phyloP scores from a whole-genome alignment of 2,329 filamentous ascomycete species.

The Rutstroemia sp. region DNA sequence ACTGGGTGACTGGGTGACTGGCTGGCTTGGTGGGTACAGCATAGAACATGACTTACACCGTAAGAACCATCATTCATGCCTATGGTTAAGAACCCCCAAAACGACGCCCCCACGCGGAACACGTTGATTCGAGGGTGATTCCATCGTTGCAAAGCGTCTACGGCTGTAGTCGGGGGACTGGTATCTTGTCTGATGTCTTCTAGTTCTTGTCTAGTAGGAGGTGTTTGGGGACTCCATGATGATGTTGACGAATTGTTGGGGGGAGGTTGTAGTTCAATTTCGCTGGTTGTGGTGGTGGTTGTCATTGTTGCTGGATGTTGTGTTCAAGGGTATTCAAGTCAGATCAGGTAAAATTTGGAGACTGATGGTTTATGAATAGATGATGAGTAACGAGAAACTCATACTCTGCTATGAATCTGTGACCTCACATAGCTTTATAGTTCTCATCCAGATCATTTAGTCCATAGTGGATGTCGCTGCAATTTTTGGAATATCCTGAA shows the following conservation, averaged over 20 bases:
- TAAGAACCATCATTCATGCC: constrained; percentile 14
- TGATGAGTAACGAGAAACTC: too few species aligned
- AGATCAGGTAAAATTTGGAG: too few species aligned
- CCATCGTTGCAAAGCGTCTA: constrained; percentile 48
- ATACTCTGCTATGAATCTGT: too few species aligned
- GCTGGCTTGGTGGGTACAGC: neutral
- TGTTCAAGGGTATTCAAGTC: too few species aligned
- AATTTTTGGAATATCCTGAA: too few species aligned
- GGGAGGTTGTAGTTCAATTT: neutral
- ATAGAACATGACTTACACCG: constrained; percentile 13
- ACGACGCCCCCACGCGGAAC: constrained; percentile 50
- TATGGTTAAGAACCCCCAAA: constrained; percentile 57
- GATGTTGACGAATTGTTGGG: neutral
- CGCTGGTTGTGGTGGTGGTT: neutral
- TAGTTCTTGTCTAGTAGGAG: neutral
- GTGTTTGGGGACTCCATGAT: neutral
- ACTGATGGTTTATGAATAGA: too few species aligned
- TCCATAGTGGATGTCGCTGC: too few species aligned
- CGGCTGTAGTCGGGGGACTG: neutral
- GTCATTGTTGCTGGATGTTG: neutral
- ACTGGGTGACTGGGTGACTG: neutral
- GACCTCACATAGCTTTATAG: too few species aligned
- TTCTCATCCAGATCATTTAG: too few species aligned
- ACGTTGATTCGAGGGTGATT: constrained; percentile 52
- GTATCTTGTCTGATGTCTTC: constrained; percentile 7